Percentiles rank a stretch among this genome's conserved stretches.
These are phyloP conservation scores for Leccinum pellstonianum DNA, from an alignment of 768 basidiomycete genomes.

Conservation along the genomic window DNA sequence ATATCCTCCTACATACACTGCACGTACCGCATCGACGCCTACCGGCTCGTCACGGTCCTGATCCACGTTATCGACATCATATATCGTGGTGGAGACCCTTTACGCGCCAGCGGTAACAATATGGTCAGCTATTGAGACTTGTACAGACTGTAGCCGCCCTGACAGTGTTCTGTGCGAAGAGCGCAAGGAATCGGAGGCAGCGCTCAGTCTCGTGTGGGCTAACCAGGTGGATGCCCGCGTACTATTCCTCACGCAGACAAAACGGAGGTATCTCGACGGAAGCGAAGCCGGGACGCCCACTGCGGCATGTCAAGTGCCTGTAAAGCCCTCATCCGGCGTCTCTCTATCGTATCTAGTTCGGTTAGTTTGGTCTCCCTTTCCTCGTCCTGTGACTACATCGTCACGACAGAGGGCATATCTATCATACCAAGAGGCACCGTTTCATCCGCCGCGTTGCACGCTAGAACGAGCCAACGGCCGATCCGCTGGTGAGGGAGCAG, in stretches of 20 bases:
- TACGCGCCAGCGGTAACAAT: constrained; percentile 6
- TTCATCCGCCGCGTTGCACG: constrained; percentile 2
- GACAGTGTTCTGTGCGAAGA: constrained; percentile 56
- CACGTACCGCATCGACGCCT: constrained; percentile 60
- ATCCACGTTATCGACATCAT: constrained; percentile 91
- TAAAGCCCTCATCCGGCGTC: constrained; percentile 54
- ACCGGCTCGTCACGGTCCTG: constrained; percentile 51
- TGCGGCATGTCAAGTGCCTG: background rate
- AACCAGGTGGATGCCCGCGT: constrained; percentile 69
- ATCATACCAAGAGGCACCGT: constrained; percentile 26
- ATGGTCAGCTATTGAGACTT: constrained; percentile 67
- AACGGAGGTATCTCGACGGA: constrained; percentile 53
- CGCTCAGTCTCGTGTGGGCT: constrained; percentile 88
- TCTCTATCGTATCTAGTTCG: constrained; percentile 78
- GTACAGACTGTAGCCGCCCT: constrained; percentile 70
- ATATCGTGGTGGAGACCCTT: constrained; percentile 27
- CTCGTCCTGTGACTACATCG: constrained; percentile 70
- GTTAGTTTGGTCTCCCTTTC: constrained; percentile 40
- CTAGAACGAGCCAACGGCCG: constrained; percentile 1
- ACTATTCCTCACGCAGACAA: no score
- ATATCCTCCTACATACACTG: constrained; percentile 70
- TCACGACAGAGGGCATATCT: constrained; percentile 60
- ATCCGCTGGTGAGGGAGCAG: constrained; percentile 9
- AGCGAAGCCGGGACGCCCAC: constrained; percentile 14
- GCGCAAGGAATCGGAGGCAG: constrained; percentile 62